Evolutionary conservation across 108 stramenopile species (phyloP), one percentile per base, ranked within the genome.

Genomic region (Cyclostephanos tholiformis): DNA sequence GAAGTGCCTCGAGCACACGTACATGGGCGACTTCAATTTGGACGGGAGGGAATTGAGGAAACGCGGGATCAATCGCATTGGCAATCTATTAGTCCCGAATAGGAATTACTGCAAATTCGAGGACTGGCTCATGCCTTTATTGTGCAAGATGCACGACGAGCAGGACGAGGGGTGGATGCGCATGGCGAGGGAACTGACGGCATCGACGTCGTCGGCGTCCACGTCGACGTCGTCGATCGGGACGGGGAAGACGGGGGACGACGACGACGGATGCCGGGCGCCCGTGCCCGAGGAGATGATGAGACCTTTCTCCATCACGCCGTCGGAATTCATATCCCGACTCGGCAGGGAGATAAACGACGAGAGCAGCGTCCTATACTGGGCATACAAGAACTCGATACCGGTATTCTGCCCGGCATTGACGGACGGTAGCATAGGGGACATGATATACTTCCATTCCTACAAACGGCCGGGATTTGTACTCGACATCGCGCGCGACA

Each of bases 371-470:
- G 97, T 99, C 41, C 89, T 97, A 52, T 98, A 98, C 65, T 99
- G 99, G 99, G 94, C 95, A 13, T 84, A 89, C 53, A 96, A 96
- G 82, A 98, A 99, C 75, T 68, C 93, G 39, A 99, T 99, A 69
- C 99, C 99, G 17, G 93, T 99, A 0, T 99, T 98, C 74, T 99
- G 98, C 80, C 99, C 99, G 0, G 99, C 99, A 6, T 65, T 99
- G 56, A 99, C 99, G 19, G 99, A 99, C 82, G 99, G 99, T 16
- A 95, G 93, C 56, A 74, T 99, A 52, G 99, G 99, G 10, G 99
- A 99, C 74, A 99, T 99, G 99, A 77, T 99, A 6, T 99, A 97
- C 83, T 99, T 99, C 67, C 97, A 96, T 79, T 95, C 94, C 39
- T 99, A 99, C 92, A 99, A 99, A 87, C 89, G 96, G 0, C 89